phyloP scores from a whole-genome alignment of 2,329 filamentous ascomycete species.

The Paradendryphiella salina region DNA sequence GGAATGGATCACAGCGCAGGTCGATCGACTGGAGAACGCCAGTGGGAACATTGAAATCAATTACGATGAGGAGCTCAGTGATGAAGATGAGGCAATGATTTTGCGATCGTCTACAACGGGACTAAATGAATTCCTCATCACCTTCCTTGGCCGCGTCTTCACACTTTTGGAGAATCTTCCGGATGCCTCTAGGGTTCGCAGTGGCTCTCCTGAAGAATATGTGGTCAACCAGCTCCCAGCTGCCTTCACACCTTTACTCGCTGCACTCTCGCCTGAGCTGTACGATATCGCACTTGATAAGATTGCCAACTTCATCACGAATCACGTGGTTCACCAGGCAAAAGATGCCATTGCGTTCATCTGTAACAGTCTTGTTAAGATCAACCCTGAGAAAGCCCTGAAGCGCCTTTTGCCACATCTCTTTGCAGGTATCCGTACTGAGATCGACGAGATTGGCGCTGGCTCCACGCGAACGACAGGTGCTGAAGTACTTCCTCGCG shows the following conservation, averaged over 20 bases:
- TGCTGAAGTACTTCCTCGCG: constrained; percentile 87
- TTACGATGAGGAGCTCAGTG: constrained; percentile 78
- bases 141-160: constrained; percentile 91
- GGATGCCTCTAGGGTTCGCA: constrained; percentile 83
- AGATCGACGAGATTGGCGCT: constrained; percentile 95
- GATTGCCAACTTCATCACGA: constrained; percentile 85
- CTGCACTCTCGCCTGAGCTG: constrained; percentile 86
- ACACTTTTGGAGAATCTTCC: constrained; percentile 93
- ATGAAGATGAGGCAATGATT: constrained; percentile 85
- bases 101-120: constrained; percentile 91
- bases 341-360: constrained; percentile 99
- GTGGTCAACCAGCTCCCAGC: constrained; percentile 95
- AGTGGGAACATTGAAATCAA: constrained; percentile 84
- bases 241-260: constrained; percentile 85
- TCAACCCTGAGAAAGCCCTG: constrained; percentile 89
- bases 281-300: constrained; percentile 93
- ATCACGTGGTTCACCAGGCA: constrained; percentile 95
- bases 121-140: constrained; percentile 88
- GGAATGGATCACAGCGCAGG: constrained; percentile 91
- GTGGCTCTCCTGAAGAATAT: constrained; percentile 92
- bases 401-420: constrained; percentile 89
- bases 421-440: constrained; percentile 87
- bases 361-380: constrained; percentile 92
- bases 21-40: constrained; percentile 89
- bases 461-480: constrained; percentile 93